Evolutionary conservation across 176 grass and related monocot genomes (phyloP).

Genomic region (Raddia distichophylla): DNA sequence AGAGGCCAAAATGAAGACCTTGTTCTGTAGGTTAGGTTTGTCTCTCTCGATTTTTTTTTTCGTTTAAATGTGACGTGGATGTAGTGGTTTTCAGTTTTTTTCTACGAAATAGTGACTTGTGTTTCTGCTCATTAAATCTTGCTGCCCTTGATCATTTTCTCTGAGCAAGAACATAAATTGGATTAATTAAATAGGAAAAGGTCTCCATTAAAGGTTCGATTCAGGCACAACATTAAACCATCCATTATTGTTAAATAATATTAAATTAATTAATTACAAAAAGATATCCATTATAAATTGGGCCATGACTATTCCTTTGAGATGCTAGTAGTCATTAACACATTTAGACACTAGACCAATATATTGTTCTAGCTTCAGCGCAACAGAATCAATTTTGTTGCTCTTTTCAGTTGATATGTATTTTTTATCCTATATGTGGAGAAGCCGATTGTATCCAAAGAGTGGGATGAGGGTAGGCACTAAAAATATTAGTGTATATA

Average conservation of each 20-base stretch:
- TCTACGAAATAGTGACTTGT: slow-evolving; percentile 35
- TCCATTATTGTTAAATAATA: too few species aligned
- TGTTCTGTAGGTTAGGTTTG: slow-evolving; percentile 37
- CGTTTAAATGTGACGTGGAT: slow-evolving; percentile 29
- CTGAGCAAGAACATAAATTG: background rate
- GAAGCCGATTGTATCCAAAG: background rate
- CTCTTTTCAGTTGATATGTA: background rate
- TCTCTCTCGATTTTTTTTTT: slow-evolving; percentile 31
- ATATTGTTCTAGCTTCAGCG: background rate
- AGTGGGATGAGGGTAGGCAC: background rate
- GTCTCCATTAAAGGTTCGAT: too few species aligned
- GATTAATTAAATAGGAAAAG: slow-evolving; percentile 14
- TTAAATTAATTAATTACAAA: too few species aligned
- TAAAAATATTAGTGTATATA: background rate
- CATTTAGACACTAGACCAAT: background rate
- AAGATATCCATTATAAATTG: background rate
- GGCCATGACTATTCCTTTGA: background rate
- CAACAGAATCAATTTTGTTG: background rate
- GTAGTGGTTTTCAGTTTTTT: slow-evolving; percentile 34
- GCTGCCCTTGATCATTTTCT: background rate
- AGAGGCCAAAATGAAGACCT: slow-evolving; percentile 10
- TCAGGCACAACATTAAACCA: too few species aligned
- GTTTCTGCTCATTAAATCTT: slow-evolving; percentile 16
- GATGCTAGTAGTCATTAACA: background rate
- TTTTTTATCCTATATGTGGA: background rate